Percentiles rank a stretch among this genome's conserved stretches.
Evolutionary conservation across 768 basidiomycete species (phyloP).

Genomic region (Psilocybe subaeruginosa): DNA sequence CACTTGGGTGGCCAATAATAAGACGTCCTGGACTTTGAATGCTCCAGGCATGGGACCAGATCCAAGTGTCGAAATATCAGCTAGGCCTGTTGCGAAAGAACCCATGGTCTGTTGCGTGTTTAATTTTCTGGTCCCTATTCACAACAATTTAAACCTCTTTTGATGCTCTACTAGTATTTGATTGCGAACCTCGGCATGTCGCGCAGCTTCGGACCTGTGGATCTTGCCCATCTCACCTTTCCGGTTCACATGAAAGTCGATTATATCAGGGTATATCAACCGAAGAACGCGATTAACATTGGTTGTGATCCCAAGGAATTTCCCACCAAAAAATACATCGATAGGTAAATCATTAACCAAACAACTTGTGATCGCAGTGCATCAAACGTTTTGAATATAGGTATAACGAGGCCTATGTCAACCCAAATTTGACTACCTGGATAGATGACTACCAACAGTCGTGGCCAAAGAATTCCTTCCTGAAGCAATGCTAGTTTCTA

Average conservation of each 20-base stretch:
- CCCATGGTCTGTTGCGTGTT: conserved; percentile 66
- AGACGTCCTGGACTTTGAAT: conserved; percentile 75
- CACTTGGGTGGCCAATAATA: conserved; percentile 77
- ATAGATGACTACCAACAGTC: conserved; percentile 51
- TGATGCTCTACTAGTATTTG: conserved; percentile 59
- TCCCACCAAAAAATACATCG: conserved; percentile 77
- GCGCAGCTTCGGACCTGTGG: conserved; percentile 71
- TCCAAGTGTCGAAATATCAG: conserved; percentile 56
- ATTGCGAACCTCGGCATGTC: conserved; percentile 87
- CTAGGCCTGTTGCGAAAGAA: conserved; percentile 76
- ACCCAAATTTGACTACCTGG: conserved; percentile 65
- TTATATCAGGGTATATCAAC: conserved; percentile 75
- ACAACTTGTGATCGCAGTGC: background rate
- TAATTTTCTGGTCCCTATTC: background rate
- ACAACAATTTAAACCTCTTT: background rate
- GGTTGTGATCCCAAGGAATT: conserved; percentile 71
- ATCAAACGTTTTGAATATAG: conserved; percentile 24
- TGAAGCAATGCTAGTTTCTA: conserved; percentile 37
- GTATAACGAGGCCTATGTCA: conserved; percentile 71
- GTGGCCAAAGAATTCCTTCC: conserved; percentile 63
- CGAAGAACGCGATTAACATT: conserved; percentile 58
- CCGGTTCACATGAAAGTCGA: conserved; percentile 57
- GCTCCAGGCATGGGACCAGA: conserved; percentile 72
- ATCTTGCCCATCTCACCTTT: conserved; percentile 69
- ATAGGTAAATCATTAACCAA: conserved; percentile 40